Percentiles rank a stretch among this genome's conserved stretches.
Evolutionary conservation across 1,139 yeast genomes (phyloP).

Genomic region (Pichia sp.): DNA sequence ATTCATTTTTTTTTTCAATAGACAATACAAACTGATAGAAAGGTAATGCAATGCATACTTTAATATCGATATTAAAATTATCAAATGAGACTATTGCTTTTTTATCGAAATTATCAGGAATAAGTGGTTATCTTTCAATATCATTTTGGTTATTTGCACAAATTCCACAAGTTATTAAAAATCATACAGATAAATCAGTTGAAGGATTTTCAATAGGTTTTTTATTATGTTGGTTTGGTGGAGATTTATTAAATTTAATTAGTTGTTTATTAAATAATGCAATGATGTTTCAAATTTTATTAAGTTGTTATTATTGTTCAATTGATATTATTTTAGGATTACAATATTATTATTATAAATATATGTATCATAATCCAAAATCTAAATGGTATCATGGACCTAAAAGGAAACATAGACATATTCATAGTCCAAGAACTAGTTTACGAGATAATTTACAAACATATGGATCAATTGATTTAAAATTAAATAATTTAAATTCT

Average conservation of each 20-base stretch:
- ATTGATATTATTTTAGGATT: constrained; percentile 67
- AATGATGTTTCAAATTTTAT: constrained; percentile 65
- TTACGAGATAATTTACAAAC: constrained; percentile 17
- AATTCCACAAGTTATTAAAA: constrained; percentile 76
- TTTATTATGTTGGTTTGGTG: constrained; percentile 71
- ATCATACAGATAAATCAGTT: constrained; percentile 70
- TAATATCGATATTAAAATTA: too few relatives aligned
- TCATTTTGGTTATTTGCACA: constrained; percentile 80
- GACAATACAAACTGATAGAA: too few relatives aligned
- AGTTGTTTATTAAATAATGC: constrained; percentile 79
- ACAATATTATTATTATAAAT: constrained; percentile 70
- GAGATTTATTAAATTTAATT: constrained; percentile 72
- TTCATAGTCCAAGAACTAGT: constrained; percentile 22
- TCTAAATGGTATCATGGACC: constrained; percentile 31
- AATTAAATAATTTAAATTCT: background rate
- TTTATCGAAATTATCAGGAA: constrained; percentile 15
- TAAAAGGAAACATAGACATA: constrained; percentile 15
- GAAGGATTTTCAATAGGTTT: constrained; percentile 82
- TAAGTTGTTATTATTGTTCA: constrained; percentile 67
- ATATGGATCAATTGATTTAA: constrained; percentile 11
- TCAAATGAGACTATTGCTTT: too few relatives aligned
- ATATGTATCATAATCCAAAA: constrained; percentile 29
- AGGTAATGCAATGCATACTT: too few relatives aligned
- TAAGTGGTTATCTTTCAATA: constrained; percentile 46
- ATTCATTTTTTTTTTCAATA: too few relatives aligned